phyloP scores from a whole-genome alignment of 106 monocot species.

The Gastrodia elata region DNA sequence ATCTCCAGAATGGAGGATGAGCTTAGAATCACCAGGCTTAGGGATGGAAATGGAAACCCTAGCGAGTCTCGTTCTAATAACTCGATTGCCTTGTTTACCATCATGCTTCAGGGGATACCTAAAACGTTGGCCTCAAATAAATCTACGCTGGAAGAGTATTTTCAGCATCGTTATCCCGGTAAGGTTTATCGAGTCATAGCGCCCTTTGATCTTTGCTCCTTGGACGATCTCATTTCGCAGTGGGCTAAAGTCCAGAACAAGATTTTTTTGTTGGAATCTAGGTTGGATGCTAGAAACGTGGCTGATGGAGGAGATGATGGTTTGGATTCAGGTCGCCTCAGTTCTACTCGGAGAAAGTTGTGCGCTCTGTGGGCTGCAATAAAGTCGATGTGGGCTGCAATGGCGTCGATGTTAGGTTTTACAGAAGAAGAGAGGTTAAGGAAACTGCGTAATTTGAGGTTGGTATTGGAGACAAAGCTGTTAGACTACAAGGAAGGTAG shows the following conservation, averaged over 20 bases:
- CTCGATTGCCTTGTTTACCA: conserved; percentile 74
- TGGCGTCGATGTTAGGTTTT: conserved; percentile 38
- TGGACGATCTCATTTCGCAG: conserved; percentile 42
- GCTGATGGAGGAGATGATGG: conserved; percentile 9
- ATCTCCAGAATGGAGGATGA: conserved; percentile 71
- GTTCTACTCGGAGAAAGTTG: conserved; percentile 3
- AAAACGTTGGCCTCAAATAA: conserved; percentile 59
- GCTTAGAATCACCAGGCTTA: conserved; percentile 56
- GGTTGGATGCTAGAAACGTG: conserved; percentile 20
- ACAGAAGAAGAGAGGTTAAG: conserved; percentile 68
- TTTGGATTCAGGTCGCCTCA: not conserved
- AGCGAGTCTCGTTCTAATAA: conserved; percentile 33
- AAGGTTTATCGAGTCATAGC: conserved; percentile 73
- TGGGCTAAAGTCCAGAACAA: conserved; percentile 51
- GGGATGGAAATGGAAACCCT: conserved; percentile 56
- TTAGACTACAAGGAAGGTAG: conserved; percentile 67
- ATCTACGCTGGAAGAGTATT: conserved; percentile 67
- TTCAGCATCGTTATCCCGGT: conserved; percentile 82
- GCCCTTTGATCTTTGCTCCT: conserved; percentile 67
- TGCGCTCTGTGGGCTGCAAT: conserved; percentile 13
- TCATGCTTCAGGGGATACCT: conserved; percentile 89
- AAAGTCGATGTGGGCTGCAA: conserved; percentile 23
- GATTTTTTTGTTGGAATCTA: conserved; percentile 61
- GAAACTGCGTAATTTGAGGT: conserved; percentile 44
- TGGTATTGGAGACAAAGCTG: conserved; percentile 41